Evolutionary conservation across 1,139 yeast species (phyloP).

Genomic region (Sugiyamaella xylanicola): DNA sequence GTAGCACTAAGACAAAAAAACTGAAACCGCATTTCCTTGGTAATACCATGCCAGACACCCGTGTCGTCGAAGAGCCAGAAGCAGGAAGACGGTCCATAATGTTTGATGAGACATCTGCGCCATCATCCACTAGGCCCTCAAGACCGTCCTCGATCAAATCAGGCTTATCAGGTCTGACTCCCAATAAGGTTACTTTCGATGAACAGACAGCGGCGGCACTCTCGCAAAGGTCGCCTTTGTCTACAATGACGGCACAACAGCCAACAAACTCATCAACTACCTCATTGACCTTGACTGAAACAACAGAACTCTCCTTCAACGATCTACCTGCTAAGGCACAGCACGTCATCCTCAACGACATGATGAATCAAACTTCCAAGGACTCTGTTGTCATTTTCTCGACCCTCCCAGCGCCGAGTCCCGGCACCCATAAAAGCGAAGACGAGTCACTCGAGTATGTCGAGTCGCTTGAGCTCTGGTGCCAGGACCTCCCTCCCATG

Average conservation of each 20-base stretch:
- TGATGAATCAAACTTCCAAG: slow-evolving; percentile 67
- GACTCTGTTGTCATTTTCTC: slow-evolving; percentile 74
- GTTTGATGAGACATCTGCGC: slow-evolving; percentile 42
- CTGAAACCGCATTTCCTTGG: slow-evolving; percentile 70
- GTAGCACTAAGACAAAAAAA: slow-evolving; percentile 28
- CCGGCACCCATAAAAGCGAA: slow-evolving; percentile 74
- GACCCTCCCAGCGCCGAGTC: slow-evolving; percentile 83
- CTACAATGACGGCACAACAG: slow-evolving; percentile 24
- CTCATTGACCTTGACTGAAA: background rate
- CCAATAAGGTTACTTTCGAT: slow-evolving; percentile 12
- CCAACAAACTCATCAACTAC: background rate
- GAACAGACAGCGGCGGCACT: slow-evolving; percentile 25
- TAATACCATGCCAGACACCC: slow-evolving; percentile 73
- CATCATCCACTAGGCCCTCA: slow-evolving; percentile 16
- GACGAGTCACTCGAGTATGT: slow-evolving; percentile 74
- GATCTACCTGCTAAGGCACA: slow-evolving; percentile 91
- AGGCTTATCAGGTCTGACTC: slow-evolving; percentile 1
- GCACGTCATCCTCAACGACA: slow-evolving; percentile 80
- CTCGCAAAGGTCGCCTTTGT: slow-evolving; percentile 19
- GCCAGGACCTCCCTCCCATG: slow-evolving; percentile 77
- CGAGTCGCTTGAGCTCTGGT: slow-evolving; percentile 76
- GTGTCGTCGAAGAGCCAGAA: slow-evolving; percentile 66
- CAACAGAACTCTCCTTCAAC: slow-evolving; percentile 57
- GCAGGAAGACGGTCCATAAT: slow-evolving; percentile 62
- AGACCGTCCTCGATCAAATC: slow-evolving; percentile 19